Conservation (phyloP, 108 stramenopile genomes). For the Cyclostephanos tholiformis region DNA sequence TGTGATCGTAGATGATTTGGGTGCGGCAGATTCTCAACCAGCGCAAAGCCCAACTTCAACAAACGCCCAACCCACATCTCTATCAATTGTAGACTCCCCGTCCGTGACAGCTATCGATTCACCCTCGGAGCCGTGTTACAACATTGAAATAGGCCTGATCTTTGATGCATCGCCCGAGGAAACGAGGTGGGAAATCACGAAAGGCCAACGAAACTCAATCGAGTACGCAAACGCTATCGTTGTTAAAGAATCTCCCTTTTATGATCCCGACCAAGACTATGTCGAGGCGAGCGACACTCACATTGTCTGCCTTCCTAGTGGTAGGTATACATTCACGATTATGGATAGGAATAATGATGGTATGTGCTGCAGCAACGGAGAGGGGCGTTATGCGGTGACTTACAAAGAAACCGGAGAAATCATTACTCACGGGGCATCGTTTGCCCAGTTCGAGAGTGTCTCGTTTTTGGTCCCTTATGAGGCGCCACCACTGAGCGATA, state of each 20-base stretch:
- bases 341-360: constrained; percentile 36
- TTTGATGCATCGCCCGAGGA: constrained; percentile 39
- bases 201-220: constrained; percentile 29
- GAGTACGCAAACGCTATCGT: constrained; percentile 24
- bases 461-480: constrained; percentile 35
- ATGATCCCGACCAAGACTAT: constrained; percentile 31
- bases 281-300: constrained; percentile 33
- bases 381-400: constrained; percentile 34
- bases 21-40: neutral
- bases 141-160: constrained; percentile 43
- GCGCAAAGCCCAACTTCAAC: constrained; percentile 4
- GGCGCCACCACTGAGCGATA: constrained; percentile 16
- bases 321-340: constrained; percentile 44
- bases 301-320: constrained; percentile 33
- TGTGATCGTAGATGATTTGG: neutral
- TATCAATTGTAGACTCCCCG: neutral
- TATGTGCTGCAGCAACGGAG: constrained; percentile 27
- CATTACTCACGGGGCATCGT: constrained; percentile 30
- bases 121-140: constrained; percentile 23
- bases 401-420: constrained; percentile 38
- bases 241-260: constrained; percentile 29
- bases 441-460: constrained; percentile 31
- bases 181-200: constrained; percentile 38
- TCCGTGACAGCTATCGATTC: neutral
- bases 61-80: neutral